A percentile compares a stretch with the other conserved stretches of the same genome.
These are phyloP conservation scores for Verticillium zaregamsianum DNA, from an alignment of 2,329 filamentous ascomycete species.

Conservation along the genomic window DNA sequence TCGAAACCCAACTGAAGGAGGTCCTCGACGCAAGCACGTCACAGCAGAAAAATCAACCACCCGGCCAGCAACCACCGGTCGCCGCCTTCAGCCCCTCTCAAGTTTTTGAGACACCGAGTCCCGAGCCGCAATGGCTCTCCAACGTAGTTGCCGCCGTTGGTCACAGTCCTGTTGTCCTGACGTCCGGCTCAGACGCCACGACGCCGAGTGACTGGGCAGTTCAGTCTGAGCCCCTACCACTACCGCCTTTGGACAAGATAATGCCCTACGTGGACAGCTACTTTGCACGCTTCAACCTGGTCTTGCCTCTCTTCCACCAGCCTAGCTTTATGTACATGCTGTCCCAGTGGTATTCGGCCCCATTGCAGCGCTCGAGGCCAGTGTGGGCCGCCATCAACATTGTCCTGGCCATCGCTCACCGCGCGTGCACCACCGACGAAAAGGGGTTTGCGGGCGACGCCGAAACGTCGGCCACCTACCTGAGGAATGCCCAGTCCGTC, in stretches of 20 bases:
- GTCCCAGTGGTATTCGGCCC: conserved; percentile 26
- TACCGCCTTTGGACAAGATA: conserved; percentile 24
- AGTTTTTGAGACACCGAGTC: not conserved
- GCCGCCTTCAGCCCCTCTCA: not conserved
- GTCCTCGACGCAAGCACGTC: conserved; percentile 18
- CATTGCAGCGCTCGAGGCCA: conserved; percentile 9
- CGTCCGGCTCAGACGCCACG: not conserved
- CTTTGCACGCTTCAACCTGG: conserved; percentile 29
- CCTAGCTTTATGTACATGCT: conserved; percentile 30
- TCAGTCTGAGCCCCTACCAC: not conserved
- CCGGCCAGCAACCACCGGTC: not conserved
- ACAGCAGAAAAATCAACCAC: not conserved
- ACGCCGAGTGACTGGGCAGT: not conserved
- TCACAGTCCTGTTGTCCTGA: not conserved
- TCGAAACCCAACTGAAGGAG: conserved; percentile 26
- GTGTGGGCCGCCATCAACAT: conserved; percentile 34
- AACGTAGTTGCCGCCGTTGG: not conserved
- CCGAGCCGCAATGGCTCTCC: not conserved
- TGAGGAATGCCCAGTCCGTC: conserved; percentile 32
- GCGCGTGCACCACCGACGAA: conserved; percentile 16
- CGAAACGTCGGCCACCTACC: conserved; percentile 19
- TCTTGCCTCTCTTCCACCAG: conserved; percentile 33
- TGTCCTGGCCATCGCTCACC: conserved; percentile 31
- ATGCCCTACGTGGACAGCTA: conserved; percentile 31
- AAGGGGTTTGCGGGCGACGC: conserved; percentile 12